Evolutionary conservation across 1,139 yeast genomes (phyloP).

Genomic region (Suhomyces wounanorum): DNA sequence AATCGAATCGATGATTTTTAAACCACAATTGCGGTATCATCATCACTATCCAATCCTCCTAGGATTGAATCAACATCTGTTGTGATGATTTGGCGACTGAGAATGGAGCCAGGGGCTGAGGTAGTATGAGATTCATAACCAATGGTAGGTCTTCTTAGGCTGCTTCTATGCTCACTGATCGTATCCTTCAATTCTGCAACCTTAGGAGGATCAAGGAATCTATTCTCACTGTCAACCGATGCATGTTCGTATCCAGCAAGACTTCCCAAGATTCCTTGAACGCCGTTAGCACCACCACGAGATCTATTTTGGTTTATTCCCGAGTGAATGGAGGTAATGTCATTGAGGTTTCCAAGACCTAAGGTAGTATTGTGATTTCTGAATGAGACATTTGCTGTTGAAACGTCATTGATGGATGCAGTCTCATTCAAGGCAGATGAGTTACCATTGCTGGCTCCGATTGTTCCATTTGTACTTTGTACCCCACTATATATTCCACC

Average conservation of each 20-base stretch:
- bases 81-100: constrained; percentile 36
- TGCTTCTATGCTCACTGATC: constrained; percentile 24
- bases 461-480: constrained; percentile 8
- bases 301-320: constrained; percentile 26
- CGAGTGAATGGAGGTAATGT: constrained; percentile 46
- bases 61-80: constrained; percentile 41
- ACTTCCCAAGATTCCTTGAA: background rate
- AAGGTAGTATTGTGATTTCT: constrained; percentile 18
- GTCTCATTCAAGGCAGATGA: background rate
- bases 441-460: constrained; percentile 3
- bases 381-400: constrained; percentile 9
- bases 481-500: constrained; percentile 7
- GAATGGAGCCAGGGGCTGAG: constrained; percentile 31
- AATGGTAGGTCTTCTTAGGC: constrained; percentile 12
- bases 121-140: constrained; percentile 13
- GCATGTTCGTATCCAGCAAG: background rate
- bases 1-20: constrained; percentile 9
- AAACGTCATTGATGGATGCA: constrained; percentile 8
- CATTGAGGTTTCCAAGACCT: constrained; percentile 47
- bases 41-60: constrained; percentile 40
- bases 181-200: constrained; percentile 50
- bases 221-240: background rate
- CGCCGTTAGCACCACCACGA: background rate
- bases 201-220: constrained; percentile 33
- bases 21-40: constrained; percentile 38